A percentile compares a stretch with the other conserved stretches of the same genome.
Evolutionary conservation across 2,329 filamentous ascomycete species (phyloP).

Genomic region (Cladosporium oxysporum): DNA sequence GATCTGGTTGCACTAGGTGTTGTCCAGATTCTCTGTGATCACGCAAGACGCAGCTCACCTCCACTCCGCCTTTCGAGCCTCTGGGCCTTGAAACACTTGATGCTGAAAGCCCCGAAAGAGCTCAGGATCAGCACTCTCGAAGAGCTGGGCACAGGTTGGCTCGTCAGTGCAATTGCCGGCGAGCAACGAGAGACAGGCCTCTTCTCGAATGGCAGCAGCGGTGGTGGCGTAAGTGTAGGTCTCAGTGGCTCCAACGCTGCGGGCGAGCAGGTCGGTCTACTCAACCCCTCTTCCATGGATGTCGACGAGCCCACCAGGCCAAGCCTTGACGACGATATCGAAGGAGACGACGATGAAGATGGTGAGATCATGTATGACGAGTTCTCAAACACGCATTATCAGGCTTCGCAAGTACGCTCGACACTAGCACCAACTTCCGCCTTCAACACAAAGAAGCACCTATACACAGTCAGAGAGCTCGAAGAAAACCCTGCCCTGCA

Average conservation of each 20-base stretch:
- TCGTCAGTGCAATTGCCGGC: constrained; percentile 73
- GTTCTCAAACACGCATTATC: constrained; percentile 38
- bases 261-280: constrained; percentile 60
- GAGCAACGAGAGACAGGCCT: constrained; percentile 43
- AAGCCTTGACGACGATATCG: constrained; percentile 31
- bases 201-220: constrained; percentile 48
- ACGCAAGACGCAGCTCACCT: constrained; percentile 79
- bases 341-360: constrained; percentile 42
- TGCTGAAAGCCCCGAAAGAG: constrained; percentile 69
- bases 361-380: constrained; percentile 50
- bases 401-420: constrained; percentile 38
- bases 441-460: constrained; percentile 34
- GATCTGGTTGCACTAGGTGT: constrained; percentile 73
- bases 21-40: constrained; percentile 74
- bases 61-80: constrained; percentile 80
- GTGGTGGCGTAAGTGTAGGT: constrained; percentile 48
- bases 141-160: constrained; percentile 75
- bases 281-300: constrained; percentile 52
- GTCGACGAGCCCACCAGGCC: constrained; percentile 30
- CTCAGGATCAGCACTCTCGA: constrained; percentile 77
- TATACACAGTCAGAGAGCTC: constrained; percentile 33
- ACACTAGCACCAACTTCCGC: constrained; percentile 31
- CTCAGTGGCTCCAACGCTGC: constrained; percentile 56
- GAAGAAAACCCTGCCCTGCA: constrained; percentile 69
- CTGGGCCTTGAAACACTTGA: constrained; percentile 92